Conservation (phyloP, 2,329 filamentous ascomycete species). For the Aspergillus sp. region DNA sequence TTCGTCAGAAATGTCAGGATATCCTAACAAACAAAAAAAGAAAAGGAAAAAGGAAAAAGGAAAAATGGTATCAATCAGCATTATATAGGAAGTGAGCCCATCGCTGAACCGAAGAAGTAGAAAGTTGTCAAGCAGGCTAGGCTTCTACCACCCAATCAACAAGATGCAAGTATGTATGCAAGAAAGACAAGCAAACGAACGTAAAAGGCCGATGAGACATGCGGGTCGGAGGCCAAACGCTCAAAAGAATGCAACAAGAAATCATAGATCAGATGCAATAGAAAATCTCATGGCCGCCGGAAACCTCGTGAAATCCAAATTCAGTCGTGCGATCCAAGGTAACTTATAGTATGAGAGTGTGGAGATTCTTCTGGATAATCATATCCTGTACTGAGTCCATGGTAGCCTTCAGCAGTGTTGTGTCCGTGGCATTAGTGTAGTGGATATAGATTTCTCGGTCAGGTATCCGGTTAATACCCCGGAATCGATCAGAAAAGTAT, state of each 20-base stretch:
- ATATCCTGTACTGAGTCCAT: slow-evolving; percentile 86
- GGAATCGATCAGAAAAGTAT: slow-evolving; percentile 81
- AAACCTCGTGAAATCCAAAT: slow-evolving; percentile 17
- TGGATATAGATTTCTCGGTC: slow-evolving; percentile 60
- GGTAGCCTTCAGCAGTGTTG: slow-evolving; percentile 79
- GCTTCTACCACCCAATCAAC: slow-evolving; percentile 14
- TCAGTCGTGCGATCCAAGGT: slow-evolving; percentile 4
- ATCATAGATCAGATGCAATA: slow-evolving; percentile 13
- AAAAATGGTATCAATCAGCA: slow-evolving; percentile 39
- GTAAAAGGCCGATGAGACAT: slow-evolving; percentile 1
- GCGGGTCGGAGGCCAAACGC: slow-evolving; percentile 18
- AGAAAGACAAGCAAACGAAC: slow-evolving; percentile 3
- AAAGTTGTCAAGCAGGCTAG: slow-evolving; percentile 17
- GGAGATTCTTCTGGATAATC: slow-evolving; percentile 81
- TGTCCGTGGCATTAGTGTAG: slow-evolving; percentile 61
- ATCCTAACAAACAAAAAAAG: too few species aligned
- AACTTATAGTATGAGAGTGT: slow-evolving; percentile 68
- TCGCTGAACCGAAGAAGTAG: slow-evolving; percentile 26
- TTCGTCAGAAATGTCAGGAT: slow-evolving; percentile 7
- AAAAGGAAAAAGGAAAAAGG: slow-evolving; percentile 19
- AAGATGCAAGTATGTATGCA: slow-evolving; percentile 6
- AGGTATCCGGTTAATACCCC: slow-evolving; percentile 67
- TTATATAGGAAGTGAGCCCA: slow-evolving; percentile 24
- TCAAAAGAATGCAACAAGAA: slow-evolving; percentile 26
- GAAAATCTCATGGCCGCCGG: slow-evolving; percentile 19